Conservation (phyloP, 1,284 basidiomycete genomes). For the Jaminaea rosea region DNA sequence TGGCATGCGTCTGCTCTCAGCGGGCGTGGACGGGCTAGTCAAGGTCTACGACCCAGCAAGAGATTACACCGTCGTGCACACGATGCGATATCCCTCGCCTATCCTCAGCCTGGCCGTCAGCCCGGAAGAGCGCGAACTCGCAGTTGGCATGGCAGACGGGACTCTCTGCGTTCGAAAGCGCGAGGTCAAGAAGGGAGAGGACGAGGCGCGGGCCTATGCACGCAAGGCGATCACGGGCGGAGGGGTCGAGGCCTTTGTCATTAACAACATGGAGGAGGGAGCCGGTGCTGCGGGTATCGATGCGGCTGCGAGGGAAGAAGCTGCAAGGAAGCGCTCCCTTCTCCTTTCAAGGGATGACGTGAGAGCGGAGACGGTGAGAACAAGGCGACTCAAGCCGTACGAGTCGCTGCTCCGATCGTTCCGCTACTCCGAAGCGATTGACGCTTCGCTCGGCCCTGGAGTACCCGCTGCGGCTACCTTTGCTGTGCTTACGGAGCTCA, state of each 20-base stretch:
- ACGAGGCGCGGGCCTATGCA: slow-evolving; percentile 50
- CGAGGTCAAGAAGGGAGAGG: slow-evolving; percentile 64
- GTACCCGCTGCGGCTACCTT: slow-evolving; percentile 59
- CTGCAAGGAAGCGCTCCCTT: not conserved
- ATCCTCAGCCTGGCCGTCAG: slow-evolving; percentile 84
- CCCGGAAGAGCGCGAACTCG: slow-evolving; percentile 93
- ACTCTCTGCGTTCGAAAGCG: slow-evolving; percentile 58
- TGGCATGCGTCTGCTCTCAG: slow-evolving; percentile 72
- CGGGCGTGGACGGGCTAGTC: slow-evolving; percentile 89
- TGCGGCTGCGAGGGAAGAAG: not conserved
- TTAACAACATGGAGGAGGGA: slow-evolving; percentile 3
- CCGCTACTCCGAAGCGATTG: slow-evolving; percentile 88
- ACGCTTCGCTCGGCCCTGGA: slow-evolving; percentile 36
- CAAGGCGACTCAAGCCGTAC: slow-evolving; percentile 71
- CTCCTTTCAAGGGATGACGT: slow-evolving; percentile 45
- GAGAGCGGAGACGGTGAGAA: slow-evolving; percentile 58
- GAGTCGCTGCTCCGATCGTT: slow-evolving; percentile 83
- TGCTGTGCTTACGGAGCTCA: slow-evolving; percentile 83
- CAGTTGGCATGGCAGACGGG: slow-evolving; percentile 91
- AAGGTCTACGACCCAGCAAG: slow-evolving; percentile 84
- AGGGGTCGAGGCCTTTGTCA: slow-evolving; percentile 62
- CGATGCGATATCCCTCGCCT: slow-evolving; percentile 94
- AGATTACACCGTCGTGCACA: slow-evolving; percentile 78
- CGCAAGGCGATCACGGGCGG: slow-evolving; percentile 55
- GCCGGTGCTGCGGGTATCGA: not conserved